A percentile compares a stretch with the other conserved stretches of the same genome.
These are phyloP conservation scores for Wilhelminamyces savonicus DNA, from an alignment of 805 yeast species.

Conservation along the genomic window DNA sequence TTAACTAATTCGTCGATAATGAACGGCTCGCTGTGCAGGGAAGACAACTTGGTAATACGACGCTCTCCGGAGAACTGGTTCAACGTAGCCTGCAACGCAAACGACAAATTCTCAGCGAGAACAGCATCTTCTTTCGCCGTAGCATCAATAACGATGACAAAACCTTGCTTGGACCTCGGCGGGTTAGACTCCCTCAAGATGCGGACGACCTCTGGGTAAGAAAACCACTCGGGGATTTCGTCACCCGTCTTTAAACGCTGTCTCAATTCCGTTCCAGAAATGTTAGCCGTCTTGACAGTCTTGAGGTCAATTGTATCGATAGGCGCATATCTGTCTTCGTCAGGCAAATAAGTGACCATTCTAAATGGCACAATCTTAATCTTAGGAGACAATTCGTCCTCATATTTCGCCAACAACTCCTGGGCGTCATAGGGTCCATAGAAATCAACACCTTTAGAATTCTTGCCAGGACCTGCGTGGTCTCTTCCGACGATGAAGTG, in stretches of 20 bases:
- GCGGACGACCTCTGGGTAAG: conserved; percentile 92
- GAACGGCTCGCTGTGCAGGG: conserved; percentile 43
- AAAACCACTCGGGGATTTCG: conserved; percentile 93
- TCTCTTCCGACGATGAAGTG: conserved; percentile 98
- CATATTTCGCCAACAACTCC: conserved; percentile 69
- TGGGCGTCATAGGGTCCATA: conserved; percentile 98
- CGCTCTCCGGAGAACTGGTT: conserved; percentile 87
- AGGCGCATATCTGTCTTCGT: conserved; percentile 91
- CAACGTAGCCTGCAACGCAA: conserved; percentile 83
- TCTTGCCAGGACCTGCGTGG: conserved; percentile 93
- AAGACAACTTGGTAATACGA: conserved; percentile 55
- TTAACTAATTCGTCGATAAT: conserved; percentile 71
- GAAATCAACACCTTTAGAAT: conserved; percentile 86
- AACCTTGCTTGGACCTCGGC: conserved; percentile 86
- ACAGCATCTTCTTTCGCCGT: conserved; percentile 52
- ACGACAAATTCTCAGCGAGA: conserved; percentile 46
- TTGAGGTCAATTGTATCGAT: conserved; percentile 82
- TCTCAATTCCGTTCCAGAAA: conserved; percentile 93
- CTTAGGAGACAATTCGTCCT: conserved; percentile 57
- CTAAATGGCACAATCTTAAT: conserved; percentile 93
- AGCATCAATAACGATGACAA: conserved; percentile 59
- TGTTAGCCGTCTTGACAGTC: conserved; percentile 72
- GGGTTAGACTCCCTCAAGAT: conserved; percentile 90
- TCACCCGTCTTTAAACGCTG: conserved; percentile 80
- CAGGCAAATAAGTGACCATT: conserved; percentile 95